Evolutionary conservation across 345 rosid genomes (phyloP).

Genomic region (Pistacia integerrima): DNA sequence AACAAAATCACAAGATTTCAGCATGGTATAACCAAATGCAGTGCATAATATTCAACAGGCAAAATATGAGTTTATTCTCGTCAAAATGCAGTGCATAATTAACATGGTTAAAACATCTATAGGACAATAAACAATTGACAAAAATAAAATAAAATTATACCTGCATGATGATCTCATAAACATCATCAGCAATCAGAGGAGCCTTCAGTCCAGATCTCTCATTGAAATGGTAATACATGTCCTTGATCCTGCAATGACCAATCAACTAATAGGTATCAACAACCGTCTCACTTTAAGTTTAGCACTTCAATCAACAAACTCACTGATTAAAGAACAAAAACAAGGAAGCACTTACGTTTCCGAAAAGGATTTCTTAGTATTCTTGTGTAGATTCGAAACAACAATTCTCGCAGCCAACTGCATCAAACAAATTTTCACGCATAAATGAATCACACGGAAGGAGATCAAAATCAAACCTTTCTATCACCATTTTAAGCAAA

Average conservation of each 20-base stretch:
- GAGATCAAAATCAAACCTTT: not conserved
- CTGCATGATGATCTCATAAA: slow-evolving; percentile 85
- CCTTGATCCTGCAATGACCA: slow-evolving; percentile 58
- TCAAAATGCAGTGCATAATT: not conserved
- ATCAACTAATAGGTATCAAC: slow-evolving; percentile 9
- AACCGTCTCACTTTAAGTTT: not conserved
- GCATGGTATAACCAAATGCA: not conserved
- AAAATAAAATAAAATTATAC: slow-evolving; percentile 25
- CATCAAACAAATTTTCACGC: not conserved
- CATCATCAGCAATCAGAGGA: slow-evolving; percentile 89
- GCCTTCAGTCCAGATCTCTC: slow-evolving; percentile 78
- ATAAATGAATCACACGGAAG: not conserved
- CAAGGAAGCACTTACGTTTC: slow-evolving; percentile 75
- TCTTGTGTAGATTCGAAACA: slow-evolving; percentile 97
- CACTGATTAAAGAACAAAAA: not conserved
- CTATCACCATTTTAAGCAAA: too few species aligned
- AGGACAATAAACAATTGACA: not conserved
- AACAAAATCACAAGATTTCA: not conserved
- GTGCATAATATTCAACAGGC: not conserved
- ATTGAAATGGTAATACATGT: slow-evolving; percentile 81
- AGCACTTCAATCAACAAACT: not conserved
- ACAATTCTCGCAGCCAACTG: slow-evolving; percentile 99
- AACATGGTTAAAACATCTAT: not conserved
- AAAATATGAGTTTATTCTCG: not conserved
- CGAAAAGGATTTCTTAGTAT: slow-evolving; percentile 87